Evolutionary conservation across 2,329 filamentous ascomycete species (phyloP), one percentile per base, ranked within the genome.

Genomic region (Hymenoscyphus scutula): DNA sequence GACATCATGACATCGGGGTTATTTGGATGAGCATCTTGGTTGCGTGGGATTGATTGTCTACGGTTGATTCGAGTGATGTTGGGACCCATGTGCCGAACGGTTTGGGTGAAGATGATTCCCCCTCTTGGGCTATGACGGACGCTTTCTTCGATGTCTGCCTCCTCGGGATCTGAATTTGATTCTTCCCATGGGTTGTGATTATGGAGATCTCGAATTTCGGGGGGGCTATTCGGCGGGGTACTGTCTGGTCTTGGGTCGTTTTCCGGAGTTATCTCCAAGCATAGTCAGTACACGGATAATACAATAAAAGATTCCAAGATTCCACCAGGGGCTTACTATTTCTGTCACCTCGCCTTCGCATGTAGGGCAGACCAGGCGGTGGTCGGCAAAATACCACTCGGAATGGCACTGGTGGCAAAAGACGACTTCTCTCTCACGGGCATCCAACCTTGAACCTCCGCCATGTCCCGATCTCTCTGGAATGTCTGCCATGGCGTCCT

Each of bases 331-430:
- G 19, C 89, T 73, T 80, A 96, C 93, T 70, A 98, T 92, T 78
- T 99, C 93, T 17, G 87, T 91, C 68, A 91, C 88, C 23, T 96
- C 91, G 41, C 87, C 86, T 3, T 82, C 74, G 74, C 95, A 99
- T n/a, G 79, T 76, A 17, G 92, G 92, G 73, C 95, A 99, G 17
- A 78, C 79, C 65, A 96, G 77, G 29, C 83, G 87, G 67, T 83
- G 81, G 66, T 89, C 83, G 64, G 91, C 85, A 64, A 85, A 81
- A 72, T 89, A 91, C 92, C 92, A 98, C 75, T 97, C 89, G 66
- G 89, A 78, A 59, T 83, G 75, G 78, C 95, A 98, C 64, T 82
- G 78, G 76, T 98, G 92, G 76, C 95, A 99, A 76, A 84, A 96
- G 60, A 97, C 88, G 67, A 94, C 85, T 73, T 96, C 90, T 66